These are phyloP conservation scores for Pseudogymnoascus sp. DNA, from an alignment of 2,329 filamentous ascomycete genomes.

Conservation along the genomic window DNA sequence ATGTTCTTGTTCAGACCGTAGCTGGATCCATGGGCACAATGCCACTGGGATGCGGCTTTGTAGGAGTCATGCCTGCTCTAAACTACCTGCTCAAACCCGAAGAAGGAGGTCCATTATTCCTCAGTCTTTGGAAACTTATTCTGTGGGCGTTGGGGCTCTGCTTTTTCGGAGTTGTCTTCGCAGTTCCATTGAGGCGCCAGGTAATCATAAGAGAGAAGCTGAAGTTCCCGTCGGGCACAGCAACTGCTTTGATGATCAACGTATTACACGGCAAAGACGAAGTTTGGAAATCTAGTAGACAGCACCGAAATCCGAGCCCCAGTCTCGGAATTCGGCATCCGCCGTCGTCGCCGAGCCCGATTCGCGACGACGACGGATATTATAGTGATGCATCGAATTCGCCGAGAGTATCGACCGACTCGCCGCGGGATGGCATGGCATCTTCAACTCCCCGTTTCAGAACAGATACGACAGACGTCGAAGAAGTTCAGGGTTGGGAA, in stretches of 20 bases:
- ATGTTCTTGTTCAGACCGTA: slow-evolving; percentile 93
- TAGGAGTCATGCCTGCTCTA: slow-evolving; percentile 87
- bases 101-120: slow-evolving; percentile 68
- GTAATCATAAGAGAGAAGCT: slow-evolving; percentile 89
- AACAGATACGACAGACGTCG: slow-evolving; percentile 22
- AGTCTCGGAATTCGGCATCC: not conserved
- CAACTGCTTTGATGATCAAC: slow-evolving; percentile 86
- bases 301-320: no score
- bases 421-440: not conserved
- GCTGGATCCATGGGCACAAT: slow-evolving; percentile 94
- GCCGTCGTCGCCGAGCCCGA: no score
- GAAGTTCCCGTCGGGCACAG: slow-evolving; percentile 91
- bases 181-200: slow-evolving; percentile 80
- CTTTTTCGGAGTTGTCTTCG: slow-evolving; percentile 95
- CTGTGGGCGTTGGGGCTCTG: slow-evolving; percentile 89
- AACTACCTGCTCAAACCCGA: slow-evolving; percentile 73
- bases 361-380: not conserved
- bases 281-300: not conserved
- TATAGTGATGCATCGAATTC: not conserved
- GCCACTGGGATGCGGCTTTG: slow-evolving; percentile 91
- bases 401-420: not conserved
- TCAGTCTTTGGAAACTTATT: slow-evolving; percentile 70
- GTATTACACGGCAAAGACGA: slow-evolving; percentile 67
- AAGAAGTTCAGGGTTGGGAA: slow-evolving; percentile 20
- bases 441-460: not conserved